phyloP scores from a whole-genome alignment of 805 yeast species.

The Lachancea fermentati region DNA sequence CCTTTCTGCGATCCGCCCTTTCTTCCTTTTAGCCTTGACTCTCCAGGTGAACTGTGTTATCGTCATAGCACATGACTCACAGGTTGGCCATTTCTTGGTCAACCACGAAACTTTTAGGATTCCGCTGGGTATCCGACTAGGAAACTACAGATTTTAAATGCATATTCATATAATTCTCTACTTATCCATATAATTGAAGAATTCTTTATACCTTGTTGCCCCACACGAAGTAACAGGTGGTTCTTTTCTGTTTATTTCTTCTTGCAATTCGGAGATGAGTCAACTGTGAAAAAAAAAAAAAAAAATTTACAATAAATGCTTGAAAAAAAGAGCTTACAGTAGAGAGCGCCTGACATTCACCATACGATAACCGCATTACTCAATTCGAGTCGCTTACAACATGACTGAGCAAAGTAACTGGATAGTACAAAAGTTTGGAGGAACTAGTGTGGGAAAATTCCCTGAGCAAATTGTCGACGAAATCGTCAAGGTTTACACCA shows the following conservation, averaged over 20 bases:
- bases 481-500: conserved; percentile 63
- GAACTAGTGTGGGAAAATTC: conserved; percentile 95
- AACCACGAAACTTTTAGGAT: too few species aligned
- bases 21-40: too few species aligned
- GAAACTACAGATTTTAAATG: background rate
- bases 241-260: background rate
- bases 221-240: background rate
- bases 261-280: background rate
- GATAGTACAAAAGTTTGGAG: conserved; percentile 94
- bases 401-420: conserved; percentile 37
- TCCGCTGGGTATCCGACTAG: too few species aligned
- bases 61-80: too few species aligned
- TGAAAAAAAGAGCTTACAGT: background rate
- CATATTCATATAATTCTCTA: background rate
- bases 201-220: background rate
- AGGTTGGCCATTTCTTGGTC: too few species aligned
- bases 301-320: background rate
- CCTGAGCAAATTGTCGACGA: conserved; percentile 80
- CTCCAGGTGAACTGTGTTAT: too few species aligned
- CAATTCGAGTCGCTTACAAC: background rate
- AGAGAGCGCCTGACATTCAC: background rate
- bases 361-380: background rate
- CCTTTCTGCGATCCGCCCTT: too few species aligned
- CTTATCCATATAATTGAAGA: background rate
- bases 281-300: background rate